Percentiles rank a stretch among this genome's conserved stretches.
phyloP scores from a whole-genome alignment of 768 basidiomycete genomes.

The Xerocomellus intermedius region DNA sequence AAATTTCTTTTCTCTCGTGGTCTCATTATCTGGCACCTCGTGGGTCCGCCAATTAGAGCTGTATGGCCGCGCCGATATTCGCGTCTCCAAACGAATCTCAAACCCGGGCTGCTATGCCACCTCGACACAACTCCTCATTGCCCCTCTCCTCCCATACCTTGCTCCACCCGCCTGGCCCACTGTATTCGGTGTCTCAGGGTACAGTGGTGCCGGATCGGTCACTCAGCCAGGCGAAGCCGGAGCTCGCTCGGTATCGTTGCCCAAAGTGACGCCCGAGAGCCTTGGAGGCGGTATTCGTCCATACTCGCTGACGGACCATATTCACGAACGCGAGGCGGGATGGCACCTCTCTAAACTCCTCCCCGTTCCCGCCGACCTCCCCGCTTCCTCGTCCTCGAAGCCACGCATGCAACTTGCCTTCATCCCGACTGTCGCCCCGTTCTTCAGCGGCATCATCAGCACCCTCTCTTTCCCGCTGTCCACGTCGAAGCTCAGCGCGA shows the following conservation, averaged over 20 bases:
- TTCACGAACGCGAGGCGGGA: conserved; percentile 96
- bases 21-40: neutral
- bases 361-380: neutral
- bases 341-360: conserved; percentile 73
- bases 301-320: conserved; percentile 94
- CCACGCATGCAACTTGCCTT: conserved; percentile 67
- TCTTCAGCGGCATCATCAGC: conserved; percentile 96
- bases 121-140: conserved; percentile 86
- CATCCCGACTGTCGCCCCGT: conserved; percentile 82
- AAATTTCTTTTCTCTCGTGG: conserved; percentile 31
- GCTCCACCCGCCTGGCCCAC: conserved; percentile 63
- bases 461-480: conserved; percentile 81
- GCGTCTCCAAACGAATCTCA: conserved; percentile 78
- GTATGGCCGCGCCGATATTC: conserved; percentile 72
- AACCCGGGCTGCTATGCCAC: conserved; percentile 99
- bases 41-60: conserved; percentile 55
- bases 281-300: conserved; percentile 76
- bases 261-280: conserved; percentile 79
- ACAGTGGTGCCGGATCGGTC: conserved; percentile 92
- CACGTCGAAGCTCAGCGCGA: conserved; percentile 57
- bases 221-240: conserved; percentile 55
- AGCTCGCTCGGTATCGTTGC: conserved; percentile 68
- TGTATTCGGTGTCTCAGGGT: conserved; percentile 91
- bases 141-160: conserved; percentile 78
- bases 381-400: neutral